Evolutionary conservation across 1,284 basidiomycete genomes (phyloP), one percentile per base, ranked within the genome.

Genomic region (Ceratobasidium sp.): DNA sequence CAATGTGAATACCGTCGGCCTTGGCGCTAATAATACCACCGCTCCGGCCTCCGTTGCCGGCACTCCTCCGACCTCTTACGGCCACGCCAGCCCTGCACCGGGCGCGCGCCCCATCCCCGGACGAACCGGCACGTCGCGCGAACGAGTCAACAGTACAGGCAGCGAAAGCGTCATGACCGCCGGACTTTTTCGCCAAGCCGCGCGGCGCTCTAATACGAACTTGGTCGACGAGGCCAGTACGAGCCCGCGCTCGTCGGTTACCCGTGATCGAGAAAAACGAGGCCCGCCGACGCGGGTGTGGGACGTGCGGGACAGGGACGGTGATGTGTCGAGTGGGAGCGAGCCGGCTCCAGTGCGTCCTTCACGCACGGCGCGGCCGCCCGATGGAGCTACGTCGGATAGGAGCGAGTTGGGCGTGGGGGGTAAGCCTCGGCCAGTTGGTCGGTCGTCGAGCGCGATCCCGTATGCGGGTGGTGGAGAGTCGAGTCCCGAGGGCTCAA

Each of bases 111-210:
- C 65, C 11, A 22, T 54, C 1, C 65, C 48, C 2, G 49, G 65
- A 27, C 65, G 51, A 13, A 43, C 49, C 1, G 48, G 39, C 34
- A 41, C 19, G 14, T 41, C 43, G 3, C 65, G 65, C 29, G 65
- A 68, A 22, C 65, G 65, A 2, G 65, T 68, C 31, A 68, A 56
- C 65, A 68, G 65, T 34, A 56, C 51, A 9, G 43, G 65, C 8
- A 68, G 65, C 34, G 65, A 68, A 48, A 37, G 65, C 31, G 49
- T 68, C 48, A 68, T 68, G 65, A 39, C 65, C 6, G 65, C 65
- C 14, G 65, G 65, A 1, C 51, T 68, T 3, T 68, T 68, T 22
- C 29, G 65, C 9, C 65, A 68, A 29, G 65, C 49, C 6, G 65
- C 65, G 14, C 29, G 65, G 2, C 49, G 65, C 8, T 68, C 65